Evolutionary conservation across 257 asterid genomes (phyloP), one percentile per base, ranked within the genome.

Genomic region (Pogostemon cablin): DNA sequence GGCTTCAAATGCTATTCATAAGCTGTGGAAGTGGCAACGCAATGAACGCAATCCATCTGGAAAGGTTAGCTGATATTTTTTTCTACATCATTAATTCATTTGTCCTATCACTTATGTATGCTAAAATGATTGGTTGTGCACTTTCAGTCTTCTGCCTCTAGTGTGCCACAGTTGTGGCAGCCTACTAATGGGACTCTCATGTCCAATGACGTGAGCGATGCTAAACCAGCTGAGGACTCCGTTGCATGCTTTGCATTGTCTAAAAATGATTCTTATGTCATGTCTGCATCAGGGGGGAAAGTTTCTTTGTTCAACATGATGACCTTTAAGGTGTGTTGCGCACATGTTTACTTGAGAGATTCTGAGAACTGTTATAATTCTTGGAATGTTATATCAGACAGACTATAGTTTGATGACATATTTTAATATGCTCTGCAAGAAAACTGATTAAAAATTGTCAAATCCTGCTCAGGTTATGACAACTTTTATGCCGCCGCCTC

Each of bases 231-330:
- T 47, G 98, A 93, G 79, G 99, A 93, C 69, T 68, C 96, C 0
- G 92, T 88, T 79, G 85, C 97, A 46, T 93, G 99, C 77, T 87
- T 93, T 70, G 99, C 99, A 56, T 81, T 93, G 74, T 93, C 99
- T 12, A 93, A 93, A 78, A 93, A 93, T 70, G 99, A 93, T 84
- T 93, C 99, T n/a, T 93, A 93, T 77, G 99, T 93, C 75, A 93
- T 93, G 99, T 93, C 99, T 69, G 97, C 98, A 47, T 93, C 99
- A n/a, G 99, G 99, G 65, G 99, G 99, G 59, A 93, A 89, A 81
- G 96, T 93, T 68, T 93, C 99, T 73, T 79, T 93, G 89, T 93
- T 93, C 82, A 93, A 93, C 84, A 93, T 93, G 99, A 93, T 91
- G 99, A 91, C 97, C 57, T 93, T 91, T 73, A 93, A 91, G 99